Conservation (phyloP, 1,284 basidiomycete species). For the Inonotus obliquus region DNA sequence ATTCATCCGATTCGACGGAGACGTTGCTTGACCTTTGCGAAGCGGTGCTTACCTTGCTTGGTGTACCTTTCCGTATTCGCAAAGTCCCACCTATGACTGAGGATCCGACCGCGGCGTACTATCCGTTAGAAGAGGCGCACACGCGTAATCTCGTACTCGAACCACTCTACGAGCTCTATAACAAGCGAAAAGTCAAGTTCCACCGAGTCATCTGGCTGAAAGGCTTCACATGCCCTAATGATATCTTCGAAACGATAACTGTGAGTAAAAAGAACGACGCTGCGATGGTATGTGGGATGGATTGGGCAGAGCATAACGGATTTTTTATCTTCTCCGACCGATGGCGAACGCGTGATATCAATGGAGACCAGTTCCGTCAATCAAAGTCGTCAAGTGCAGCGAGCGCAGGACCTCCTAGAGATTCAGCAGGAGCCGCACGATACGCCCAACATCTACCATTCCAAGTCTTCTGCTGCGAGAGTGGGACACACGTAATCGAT, state of each 20-base stretch:
- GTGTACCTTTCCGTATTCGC: constrained; percentile 86
- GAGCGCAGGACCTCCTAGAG: constrained; percentile 87
- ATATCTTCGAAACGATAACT: constrained; percentile 90
- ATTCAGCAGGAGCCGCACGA: constrained; percentile 71
- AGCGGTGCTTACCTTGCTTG: constrained; percentile 84
- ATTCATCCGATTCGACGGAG: constrained; percentile 87
- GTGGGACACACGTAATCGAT: constrained; percentile 92
- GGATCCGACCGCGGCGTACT: constrained; percentile 83
- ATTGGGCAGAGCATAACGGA: constrained; percentile 95
- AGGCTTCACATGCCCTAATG: constrained; percentile 95
- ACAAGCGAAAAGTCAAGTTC: constrained; percentile 76
- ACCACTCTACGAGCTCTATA: constrained; percentile 79
- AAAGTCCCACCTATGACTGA: constrained; percentile 85
- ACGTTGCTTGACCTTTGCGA: constrained; percentile 91
- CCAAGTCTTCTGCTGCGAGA: constrained; percentile 96
- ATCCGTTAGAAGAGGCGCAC: constrained; percentile 89
- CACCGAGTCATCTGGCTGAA: constrained; percentile 92
- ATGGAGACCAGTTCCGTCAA: constrained; percentile 92
- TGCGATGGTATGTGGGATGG: constrained; percentile 97
- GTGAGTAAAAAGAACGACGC: constrained; percentile 86
- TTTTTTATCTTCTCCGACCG: constrained; percentile 96
- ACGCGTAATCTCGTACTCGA: constrained; percentile 89
- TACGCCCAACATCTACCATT: constrained; percentile 91
- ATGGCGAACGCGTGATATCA: constrained; percentile 94
- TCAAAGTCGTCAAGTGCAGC: constrained; percentile 88